phyloP scores from a whole-genome alignment of 2,329 filamentous ascomycete species.

The Bipolaris bicolor region DNA sequence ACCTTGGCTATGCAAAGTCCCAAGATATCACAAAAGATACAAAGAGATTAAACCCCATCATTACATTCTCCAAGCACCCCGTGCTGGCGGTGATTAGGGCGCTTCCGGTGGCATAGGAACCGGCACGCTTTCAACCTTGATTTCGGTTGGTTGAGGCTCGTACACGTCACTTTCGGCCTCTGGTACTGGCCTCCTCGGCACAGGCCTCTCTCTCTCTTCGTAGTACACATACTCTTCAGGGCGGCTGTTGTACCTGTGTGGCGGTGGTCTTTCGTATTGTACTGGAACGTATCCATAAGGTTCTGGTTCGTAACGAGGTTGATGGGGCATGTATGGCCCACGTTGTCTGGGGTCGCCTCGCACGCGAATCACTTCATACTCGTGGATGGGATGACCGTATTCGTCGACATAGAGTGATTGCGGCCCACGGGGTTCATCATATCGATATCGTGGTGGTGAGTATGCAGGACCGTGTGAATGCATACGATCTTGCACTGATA shows the following conservation, averaged over 20 bases:
- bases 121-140: slow-evolving; percentile 34
- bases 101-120: slow-evolving; percentile 22
- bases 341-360: slow-evolving; percentile 30
- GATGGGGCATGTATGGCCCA: slow-evolving; percentile 18
- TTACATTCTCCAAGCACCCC: background rate
- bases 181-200: slow-evolving; percentile 23
- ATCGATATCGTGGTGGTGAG: slow-evolving; percentile 40
- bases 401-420: slow-evolving; percentile 43
- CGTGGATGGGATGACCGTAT: slow-evolving; percentile 37
- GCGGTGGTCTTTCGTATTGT: slow-evolving; percentile 35
- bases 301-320: slow-evolving; percentile 38
- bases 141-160: slow-evolving; percentile 31
- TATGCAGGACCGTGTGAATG: slow-evolving; percentile 29
- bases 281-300: slow-evolving; percentile 39
- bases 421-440: slow-evolving; percentile 36
- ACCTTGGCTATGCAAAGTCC: background rate
- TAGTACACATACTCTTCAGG: slow-evolving; percentile 41
- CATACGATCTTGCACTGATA: slow-evolving; percentile 43
- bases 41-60: background rate
- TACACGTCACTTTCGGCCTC: slow-evolving; percentile 34
- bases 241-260: slow-evolving; percentile 34
- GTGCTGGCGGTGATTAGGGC: background rate
- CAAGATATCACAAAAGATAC: background rate
- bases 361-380: slow-evolving; percentile 44
- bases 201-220: slow-evolving; percentile 38